phyloP scores from a whole-genome alignment of 2,329 filamentous ascomycete species.

The Beauveria varroae region DNA sequence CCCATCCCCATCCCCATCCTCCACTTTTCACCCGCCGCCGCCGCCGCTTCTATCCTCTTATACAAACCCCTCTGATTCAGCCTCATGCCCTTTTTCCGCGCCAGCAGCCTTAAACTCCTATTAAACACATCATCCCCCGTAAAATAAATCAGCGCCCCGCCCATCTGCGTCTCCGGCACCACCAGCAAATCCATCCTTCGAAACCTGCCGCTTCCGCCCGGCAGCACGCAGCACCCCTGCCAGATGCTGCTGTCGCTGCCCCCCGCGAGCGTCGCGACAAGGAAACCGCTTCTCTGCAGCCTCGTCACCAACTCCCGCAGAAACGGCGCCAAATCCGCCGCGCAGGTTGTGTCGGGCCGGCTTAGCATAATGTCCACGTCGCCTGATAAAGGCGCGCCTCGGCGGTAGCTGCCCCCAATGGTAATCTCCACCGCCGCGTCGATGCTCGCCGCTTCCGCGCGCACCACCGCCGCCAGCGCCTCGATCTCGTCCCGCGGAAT shows the following conservation, averaged over 20 bases:
- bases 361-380: slow-evolving; percentile 86
- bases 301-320: slow-evolving; percentile 54
- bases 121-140: slow-evolving; percentile 96
- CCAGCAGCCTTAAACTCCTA: slow-evolving; percentile 71
- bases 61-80: slow-evolving; percentile 81
- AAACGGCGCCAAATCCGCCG: slow-evolving; percentile 52
- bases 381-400: slow-evolving; percentile 64
- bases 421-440: slow-evolving; percentile 62
- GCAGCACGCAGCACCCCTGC: slow-evolving; percentile 77
- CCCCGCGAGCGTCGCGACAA: slow-evolving; percentile 62
- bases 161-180: slow-evolving; percentile 71
- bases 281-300: slow-evolving; percentile 55
- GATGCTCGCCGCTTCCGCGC: slow-evolving; percentile 46
- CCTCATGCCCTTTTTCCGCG: slow-evolving; percentile 72
- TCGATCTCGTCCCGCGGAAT: slow-evolving; percentile 74
- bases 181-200: slow-evolving; percentile 78
- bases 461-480: slow-evolving; percentile 59
- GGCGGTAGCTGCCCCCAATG: slow-evolving; percentile 77
- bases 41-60: slow-evolving; percentile 37
- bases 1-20: slow-evolving; percentile 22
- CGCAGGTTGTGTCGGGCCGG: slow-evolving; percentile 46
- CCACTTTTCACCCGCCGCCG: not conserved
- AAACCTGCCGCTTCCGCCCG: slow-evolving; percentile 50
- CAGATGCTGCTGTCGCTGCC: slow-evolving; percentile 63
- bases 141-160: slow-evolving; percentile 87